A percentile compares a stretch with the other conserved stretches of the same genome.
These are phyloP conservation scores for Actinomucor elegans DNA, from an alignment of 371 early-diverging fungal genomes.

Conservation along the genomic window DNA sequence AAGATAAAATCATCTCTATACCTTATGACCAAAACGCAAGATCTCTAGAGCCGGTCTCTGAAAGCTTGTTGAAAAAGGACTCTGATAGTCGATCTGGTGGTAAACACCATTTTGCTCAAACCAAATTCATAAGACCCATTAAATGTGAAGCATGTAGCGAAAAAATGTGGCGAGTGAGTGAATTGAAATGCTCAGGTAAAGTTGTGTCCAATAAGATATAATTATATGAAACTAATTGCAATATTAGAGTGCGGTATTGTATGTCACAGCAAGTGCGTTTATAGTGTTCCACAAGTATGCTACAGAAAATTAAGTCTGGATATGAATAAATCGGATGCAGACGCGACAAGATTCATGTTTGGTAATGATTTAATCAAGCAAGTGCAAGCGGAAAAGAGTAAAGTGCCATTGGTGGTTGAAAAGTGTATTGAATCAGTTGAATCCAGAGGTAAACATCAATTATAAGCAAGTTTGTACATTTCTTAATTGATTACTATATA, in stretches of 20 bases:
- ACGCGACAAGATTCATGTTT: slow-evolving; percentile 22
- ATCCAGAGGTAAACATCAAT: not conserved
- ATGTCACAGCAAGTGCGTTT: slow-evolving; percentile 41
- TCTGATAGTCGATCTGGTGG: slow-evolving; percentile 7
- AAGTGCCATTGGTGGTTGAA: slow-evolving; percentile 74
- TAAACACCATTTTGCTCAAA: slow-evolving; percentile 60
- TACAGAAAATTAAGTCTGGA: slow-evolving; percentile 22
- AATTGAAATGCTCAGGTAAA: slow-evolving; percentile 75
- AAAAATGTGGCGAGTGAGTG: slow-evolving; percentile 83
- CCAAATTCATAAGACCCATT: slow-evolving; percentile 65
- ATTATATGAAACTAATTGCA: not conserved
- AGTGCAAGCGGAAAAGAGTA: slow-evolving; percentile 31
- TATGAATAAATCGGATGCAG: not conserved
- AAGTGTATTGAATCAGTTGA: slow-evolving; percentile 48
- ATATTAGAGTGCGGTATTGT: slow-evolving; percentile 36
- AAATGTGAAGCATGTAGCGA: slow-evolving; percentile 86
- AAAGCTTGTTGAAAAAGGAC: slow-evolving; percentile 9
- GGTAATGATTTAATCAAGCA: slow-evolving; percentile 42
- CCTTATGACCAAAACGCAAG: slow-evolving; percentile 28
- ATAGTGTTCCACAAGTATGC: slow-evolving; percentile 31
- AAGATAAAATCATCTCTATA: slow-evolving; percentile 25
- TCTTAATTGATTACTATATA: slow-evolving; percentile 1
- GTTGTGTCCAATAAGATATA: not conserved
- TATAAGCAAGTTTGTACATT: not conserved
- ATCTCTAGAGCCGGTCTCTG: slow-evolving; percentile 22